Evolutionary conservation across 176 grass and related monocot species (phyloP).

Genomic region (Musa itinerans): DNA sequence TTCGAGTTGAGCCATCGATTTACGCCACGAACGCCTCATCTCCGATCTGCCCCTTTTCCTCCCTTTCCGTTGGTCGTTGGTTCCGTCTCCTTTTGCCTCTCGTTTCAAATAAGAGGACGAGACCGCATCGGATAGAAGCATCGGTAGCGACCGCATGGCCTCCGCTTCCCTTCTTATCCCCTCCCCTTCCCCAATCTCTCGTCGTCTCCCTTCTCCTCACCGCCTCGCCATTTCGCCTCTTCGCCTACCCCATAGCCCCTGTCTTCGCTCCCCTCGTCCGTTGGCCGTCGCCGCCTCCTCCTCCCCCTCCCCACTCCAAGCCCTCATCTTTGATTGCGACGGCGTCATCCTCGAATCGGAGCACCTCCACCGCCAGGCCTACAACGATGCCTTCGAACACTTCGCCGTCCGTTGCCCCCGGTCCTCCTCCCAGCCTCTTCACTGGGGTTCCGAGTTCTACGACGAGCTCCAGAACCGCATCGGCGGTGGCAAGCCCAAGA

Average conservation of each 20-base stretch:
- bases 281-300: constrained; percentile 12
- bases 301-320: constrained; percentile 35
- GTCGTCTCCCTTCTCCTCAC: constrained; percentile 9
- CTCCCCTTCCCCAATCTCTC: constrained; percentile 26
- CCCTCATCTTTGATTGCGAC: constrained; percentile 93
- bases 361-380: constrained; percentile 88
- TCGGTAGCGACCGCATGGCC: not conserved
- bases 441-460: constrained; percentile 73
- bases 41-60: not conserved
- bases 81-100: not conserved
- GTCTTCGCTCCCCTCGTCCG: constrained; percentile 10
- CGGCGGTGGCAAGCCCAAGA: constrained; percentile 94
- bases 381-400: constrained; percentile 85
- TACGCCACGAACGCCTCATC: not conserved
- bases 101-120: not conserved
- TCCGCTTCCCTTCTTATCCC: constrained; percentile 1
- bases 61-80: not conserved
- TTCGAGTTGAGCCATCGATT: not conserved
- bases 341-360: constrained; percentile 93
- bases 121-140: too few relatives aligned
- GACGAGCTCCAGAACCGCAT: constrained; percentile 74
- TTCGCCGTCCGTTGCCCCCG: constrained; percentile 60
- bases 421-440: constrained; percentile 30
- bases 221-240: not conserved
- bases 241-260: not conserved